Base-by-base conservation (phyloP, 2,329 filamentous ascomycete species). In the Xylaria sp. region DNA sequence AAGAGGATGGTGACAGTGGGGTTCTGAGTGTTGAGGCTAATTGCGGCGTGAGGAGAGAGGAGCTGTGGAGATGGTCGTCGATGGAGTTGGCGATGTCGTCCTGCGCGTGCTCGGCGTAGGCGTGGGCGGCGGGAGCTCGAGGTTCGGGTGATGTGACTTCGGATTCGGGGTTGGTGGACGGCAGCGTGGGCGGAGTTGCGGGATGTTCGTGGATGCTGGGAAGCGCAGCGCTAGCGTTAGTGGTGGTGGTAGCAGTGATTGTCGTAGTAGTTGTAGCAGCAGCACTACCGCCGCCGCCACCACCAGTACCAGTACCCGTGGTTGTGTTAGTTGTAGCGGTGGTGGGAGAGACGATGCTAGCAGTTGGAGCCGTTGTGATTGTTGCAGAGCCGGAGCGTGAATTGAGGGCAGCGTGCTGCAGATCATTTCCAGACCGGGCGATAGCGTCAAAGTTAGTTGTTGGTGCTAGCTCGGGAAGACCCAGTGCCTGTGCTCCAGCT, bases 191-290 rank as follows among this genome's bases (percentile, higher is more conserved):
- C 39, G 68, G 69, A 50, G 66, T 63, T 45, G 71, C 71, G 55
- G 77, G 72, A 64, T 77, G 72, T 68, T 81, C 77, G 75, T 76
- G 71, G 69, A 80, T 79, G 73, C 76, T 78, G 54, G 77, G 77
- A 30, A 79, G 76, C 69, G 74, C 65, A 65, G 67, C 69, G 54
- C 58, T 45, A 59, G 34, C 65, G 50, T 21, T 50, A 42, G 47
- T 14, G 48, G 34, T 24, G 19, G 34, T 3, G 19, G 19, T 14
- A 4, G 34, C 32, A 17, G 32, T 21, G 45, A 21, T 30, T 6
- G 11, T n/a, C 21, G 57, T 14, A 57, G 30, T 36, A 39, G 51
- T 12, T 56, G 51, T 30, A 19, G 74, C 64, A 65, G 69, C 11
- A 21, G 47, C 3, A 54, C 48, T 30, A n/a, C 34, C 12, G 58